Evolutionary conservation across 148 eudicot genomes (phyloP).

Genomic region (Euryodendron excelsum): DNA sequence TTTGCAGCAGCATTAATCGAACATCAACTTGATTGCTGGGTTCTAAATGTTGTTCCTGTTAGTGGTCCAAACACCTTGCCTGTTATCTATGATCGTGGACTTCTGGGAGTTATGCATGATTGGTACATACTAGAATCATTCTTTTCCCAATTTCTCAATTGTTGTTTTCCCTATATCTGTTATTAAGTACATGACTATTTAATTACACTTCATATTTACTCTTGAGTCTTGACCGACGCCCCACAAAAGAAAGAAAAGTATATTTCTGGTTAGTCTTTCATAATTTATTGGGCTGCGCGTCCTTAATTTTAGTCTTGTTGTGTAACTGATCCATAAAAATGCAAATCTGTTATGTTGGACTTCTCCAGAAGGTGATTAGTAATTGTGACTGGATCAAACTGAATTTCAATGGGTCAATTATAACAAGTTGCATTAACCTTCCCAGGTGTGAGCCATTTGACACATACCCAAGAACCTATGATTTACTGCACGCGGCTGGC

Average conservation of each 20-base stretch:
- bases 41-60: conserved; percentile 88
- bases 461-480: conserved; percentile 99
- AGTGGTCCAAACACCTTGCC: conserved; percentile 92
- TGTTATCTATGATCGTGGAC: conserved; percentile 94
- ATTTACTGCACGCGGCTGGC: conserved; percentile 87
- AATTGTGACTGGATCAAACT: background rate
- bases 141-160: background rate
- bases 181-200: too few relatives aligned
- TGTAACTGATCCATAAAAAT: background rate
- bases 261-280: background rate
- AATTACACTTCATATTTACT: too few relatives aligned
- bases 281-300: background rate
- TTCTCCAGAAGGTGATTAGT: background rate
- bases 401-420: background rate
- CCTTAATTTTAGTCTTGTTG: background rate
- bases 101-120: conserved; percentile 96
- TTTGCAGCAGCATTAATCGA: conserved; percentile 82
- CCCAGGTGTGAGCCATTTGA: conserved; percentile 97
- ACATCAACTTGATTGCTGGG: conserved; percentile 76
- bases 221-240: too few relatives aligned
- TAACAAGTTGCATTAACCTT: background rate
- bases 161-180: background rate
- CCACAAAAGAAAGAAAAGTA: background rate
- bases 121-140: conserved; percentile 44
- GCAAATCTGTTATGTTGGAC: background rate